Percentiles rank a stretch among this genome's conserved stretches.
Conservation (phyloP, 164 flowering plant species). For the Cinnamomum chago region DNA sequence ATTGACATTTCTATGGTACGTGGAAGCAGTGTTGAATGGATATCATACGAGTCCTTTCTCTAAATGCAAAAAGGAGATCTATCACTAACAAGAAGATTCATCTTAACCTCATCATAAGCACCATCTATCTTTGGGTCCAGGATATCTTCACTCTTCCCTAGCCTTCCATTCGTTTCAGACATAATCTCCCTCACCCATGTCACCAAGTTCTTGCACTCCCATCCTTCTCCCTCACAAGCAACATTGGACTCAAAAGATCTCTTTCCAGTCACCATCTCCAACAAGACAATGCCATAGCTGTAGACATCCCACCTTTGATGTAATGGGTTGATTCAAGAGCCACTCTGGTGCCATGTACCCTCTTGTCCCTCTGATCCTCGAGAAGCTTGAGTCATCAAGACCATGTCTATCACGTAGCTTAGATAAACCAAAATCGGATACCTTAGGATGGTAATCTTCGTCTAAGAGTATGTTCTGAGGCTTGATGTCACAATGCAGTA, state of each 20-base stretch:
- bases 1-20: no score
- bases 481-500: no score
- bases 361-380: slow-evolving; percentile 8
- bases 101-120: slow-evolving; percentile 1
- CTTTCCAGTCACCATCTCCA: slow-evolving; percentile 1
- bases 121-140: neutral
- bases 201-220: neutral
- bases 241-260: neutral
- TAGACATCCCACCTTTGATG: slow-evolving; percentile 2
- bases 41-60: no score
- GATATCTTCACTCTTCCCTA: neutral
- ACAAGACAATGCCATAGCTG: no score
- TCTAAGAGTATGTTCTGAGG: no score
- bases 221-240: neutral
- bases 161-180: neutral
- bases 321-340: slow-evolving; percentile 28
- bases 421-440: slow-evolving; percentile 39
- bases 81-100: neutral
- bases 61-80: no score
- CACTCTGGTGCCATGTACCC: slow-evolving; percentile 54
- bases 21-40: no score
- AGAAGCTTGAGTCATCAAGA: slow-evolving; percentile 14
- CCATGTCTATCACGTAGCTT: slow-evolving; percentile 19
- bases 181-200: no score
- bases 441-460: slow-evolving; percentile 26